These are phyloP conservation scores for Linnemannia hyalina DNA, from an alignment of 192 early-diverging fungal genomes.

Conservation along the genomic window DNA sequence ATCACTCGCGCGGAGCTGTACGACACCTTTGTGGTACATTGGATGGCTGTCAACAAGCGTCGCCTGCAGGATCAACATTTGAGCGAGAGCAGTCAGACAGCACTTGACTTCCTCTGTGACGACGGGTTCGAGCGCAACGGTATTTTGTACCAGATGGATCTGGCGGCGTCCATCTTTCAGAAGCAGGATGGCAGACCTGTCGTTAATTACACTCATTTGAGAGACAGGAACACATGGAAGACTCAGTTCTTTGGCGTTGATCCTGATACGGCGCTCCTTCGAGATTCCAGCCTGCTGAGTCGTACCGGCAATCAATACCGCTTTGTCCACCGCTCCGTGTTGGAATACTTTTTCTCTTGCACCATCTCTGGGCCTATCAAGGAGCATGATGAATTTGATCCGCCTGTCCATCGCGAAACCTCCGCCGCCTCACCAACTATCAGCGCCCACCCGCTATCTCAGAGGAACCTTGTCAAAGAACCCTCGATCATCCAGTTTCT, in stretches of 20 bases:
- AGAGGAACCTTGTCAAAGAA: background rate
- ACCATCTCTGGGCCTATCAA: slow-evolving; percentile 3
- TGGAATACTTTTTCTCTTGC: slow-evolving; percentile 13
- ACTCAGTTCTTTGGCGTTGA: background rate
- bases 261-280: background rate
- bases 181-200: too few species aligned
- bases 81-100: too few species aligned
- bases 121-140: background rate
- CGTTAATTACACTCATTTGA: too few species aligned
- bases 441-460: background rate
- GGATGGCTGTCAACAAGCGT: too few species aligned
- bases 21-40: too few species aligned
- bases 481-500: slow-evolving; percentile 18
- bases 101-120: too few species aligned
- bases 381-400: background rate
- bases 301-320: slow-evolving; percentile 4
- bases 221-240: too few species aligned
- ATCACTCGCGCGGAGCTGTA: too few species aligned
- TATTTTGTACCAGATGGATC: background rate
- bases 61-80: too few species aligned
- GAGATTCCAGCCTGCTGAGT: background rate
- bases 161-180: background rate
- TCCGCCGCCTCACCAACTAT: background rate
- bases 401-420: background rate
- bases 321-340: slow-evolving; percentile 13